Conservation (phyloP, 1,284 basidiomycete species). For the Trichosporon sp. region DNA sequence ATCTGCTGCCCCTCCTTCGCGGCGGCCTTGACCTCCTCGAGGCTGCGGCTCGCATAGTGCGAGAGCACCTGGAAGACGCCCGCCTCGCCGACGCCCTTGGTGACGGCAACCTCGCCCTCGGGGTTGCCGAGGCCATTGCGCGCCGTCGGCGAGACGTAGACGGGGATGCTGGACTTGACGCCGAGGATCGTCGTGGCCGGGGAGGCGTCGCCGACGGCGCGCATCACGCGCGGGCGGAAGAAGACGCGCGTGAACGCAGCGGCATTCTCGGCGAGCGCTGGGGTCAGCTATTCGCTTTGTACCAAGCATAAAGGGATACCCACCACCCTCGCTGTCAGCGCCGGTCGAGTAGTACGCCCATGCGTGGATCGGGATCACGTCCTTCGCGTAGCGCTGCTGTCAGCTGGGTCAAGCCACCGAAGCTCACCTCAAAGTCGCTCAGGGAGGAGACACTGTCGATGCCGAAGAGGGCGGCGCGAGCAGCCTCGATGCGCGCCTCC, state of each 20-base stretch:
- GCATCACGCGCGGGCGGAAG: slow-evolving; percentile 73
- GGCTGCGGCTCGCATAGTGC: slow-evolving; percentile 47
- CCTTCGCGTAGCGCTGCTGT: slow-evolving; percentile 54
- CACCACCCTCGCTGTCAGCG: slow-evolving; percentile 70
- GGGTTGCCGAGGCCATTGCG: slow-evolving; percentile 52
- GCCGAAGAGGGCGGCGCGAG: slow-evolving; percentile 29
- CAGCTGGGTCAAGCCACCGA: not conserved
- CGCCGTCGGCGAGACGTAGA: slow-evolving; percentile 71
- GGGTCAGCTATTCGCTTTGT: slow-evolving; percentile 11
- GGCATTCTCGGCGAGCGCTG: slow-evolving; percentile 57
- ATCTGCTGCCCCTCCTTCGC: slow-evolving; percentile 30
- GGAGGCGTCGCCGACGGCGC: slow-evolving; percentile 63
- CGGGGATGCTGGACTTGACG: slow-evolving; percentile 62
- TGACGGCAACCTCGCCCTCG: slow-evolving; percentile 52
- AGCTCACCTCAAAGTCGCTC: slow-evolving; percentile 37
- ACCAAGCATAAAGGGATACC: slow-evolving; percentile 30
- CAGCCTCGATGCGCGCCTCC: slow-evolving; percentile 22
- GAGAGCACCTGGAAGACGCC: slow-evolving; percentile 51
- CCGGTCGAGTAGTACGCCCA: slow-evolving; percentile 75
- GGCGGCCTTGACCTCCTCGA: slow-evolving; percentile 51
- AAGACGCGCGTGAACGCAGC: slow-evolving; percentile 71
- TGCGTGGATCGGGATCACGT: slow-evolving; percentile 64
- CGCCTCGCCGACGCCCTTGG: slow-evolving; percentile 47
- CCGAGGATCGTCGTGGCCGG: slow-evolving; percentile 71
- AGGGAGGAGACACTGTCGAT: slow-evolving; percentile 35